phyloP scores from a whole-genome alignment of 2,329 filamentous ascomycete genomes.

The Penicillium brevicompactum region DNA sequence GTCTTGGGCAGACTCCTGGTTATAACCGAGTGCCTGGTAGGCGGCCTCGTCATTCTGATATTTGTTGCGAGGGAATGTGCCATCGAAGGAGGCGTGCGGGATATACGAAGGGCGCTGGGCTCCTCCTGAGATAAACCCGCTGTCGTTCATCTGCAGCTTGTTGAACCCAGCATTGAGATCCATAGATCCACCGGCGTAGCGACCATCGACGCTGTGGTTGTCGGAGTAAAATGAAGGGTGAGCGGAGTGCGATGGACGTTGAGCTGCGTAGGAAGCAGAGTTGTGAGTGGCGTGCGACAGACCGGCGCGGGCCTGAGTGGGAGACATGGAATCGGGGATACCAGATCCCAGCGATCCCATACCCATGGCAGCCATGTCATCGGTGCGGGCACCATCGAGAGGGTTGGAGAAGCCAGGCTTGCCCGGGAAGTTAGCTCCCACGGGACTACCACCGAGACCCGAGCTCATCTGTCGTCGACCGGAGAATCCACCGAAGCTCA shows the following conservation, averaged over 20 bases:
- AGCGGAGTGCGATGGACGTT: conserved; percentile 39
- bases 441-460: conserved; percentile 34
- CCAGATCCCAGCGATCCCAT: conserved; percentile 34
- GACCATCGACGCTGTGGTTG: conserved; percentile 35
- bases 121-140: conserved; percentile 35
- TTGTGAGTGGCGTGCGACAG: conserved; percentile 40
- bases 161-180: conserved; percentile 35
- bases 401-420: conserved; percentile 33
- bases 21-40: conserved; percentile 32
- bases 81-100: conserved; percentile 47
- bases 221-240: conserved; percentile 45
- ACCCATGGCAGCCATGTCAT: conserved; percentile 32
- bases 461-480: conserved; percentile 34
- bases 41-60: conserved; percentile 37
- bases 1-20: conserved; percentile 32
- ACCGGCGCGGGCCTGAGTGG: conserved; percentile 25
- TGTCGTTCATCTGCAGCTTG: conserved; percentile 40
- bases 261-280: conserved; percentile 35
- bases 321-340: conserved; percentile 31
- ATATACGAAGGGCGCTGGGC: conserved; percentile 33
- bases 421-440: conserved; percentile 32
- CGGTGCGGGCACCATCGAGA: conserved; percentile 32
- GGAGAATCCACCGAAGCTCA: conserved; percentile 33
- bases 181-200: conserved; percentile 30
- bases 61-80: conserved; percentile 48